phyloP scores from a whole-genome alignment of 2,329 filamentous ascomycete genomes.

The Pseudogymnoascus sp. region DNA sequence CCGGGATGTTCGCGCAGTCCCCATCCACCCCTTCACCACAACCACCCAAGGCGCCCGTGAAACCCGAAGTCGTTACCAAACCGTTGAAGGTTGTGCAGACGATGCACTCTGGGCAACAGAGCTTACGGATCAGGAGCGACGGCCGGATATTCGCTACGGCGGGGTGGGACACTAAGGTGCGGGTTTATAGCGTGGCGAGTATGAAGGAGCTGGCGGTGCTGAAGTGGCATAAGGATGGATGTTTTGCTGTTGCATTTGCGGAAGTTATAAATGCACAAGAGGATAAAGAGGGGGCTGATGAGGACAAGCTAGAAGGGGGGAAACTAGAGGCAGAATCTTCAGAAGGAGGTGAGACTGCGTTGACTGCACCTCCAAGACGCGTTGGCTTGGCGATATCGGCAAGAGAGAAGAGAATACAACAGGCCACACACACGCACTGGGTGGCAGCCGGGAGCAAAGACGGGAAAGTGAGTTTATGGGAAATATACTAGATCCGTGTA shows the following conservation, averaged over 20 bases:
- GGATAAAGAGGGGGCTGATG: constrained; percentile 8
- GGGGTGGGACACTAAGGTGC: constrained; percentile 78
- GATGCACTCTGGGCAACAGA: constrained; percentile 85
- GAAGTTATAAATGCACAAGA: constrained; percentile 25
- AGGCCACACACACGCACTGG: constrained; percentile 72
- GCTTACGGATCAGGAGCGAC: constrained; percentile 68
- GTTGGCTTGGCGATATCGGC: constrained; percentile 39
- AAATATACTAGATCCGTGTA: constrained; percentile 58
- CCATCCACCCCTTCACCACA: background rate
- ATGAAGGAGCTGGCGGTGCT: constrained; percentile 84
- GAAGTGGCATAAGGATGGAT: constrained; percentile 88
- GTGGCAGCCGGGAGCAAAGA: constrained; percentile 86
- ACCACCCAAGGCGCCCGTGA: background rate
- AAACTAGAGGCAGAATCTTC: constrained; percentile 3
- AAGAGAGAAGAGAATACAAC: constrained; percentile 54
- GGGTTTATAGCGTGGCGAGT: constrained; percentile 73
- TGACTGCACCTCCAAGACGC: constrained; percentile 12
- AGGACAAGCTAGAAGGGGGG: constrained; percentile 6
- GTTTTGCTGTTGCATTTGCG: constrained; percentile 73
- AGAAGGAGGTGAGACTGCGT: background rate
- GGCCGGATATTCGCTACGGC: constrained; percentile 79
- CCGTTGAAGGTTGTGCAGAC: constrained; percentile 62
- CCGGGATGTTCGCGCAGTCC: background rate
- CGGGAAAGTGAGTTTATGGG: constrained; percentile 91
- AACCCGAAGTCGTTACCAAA: constrained; percentile 16